phyloP scores from a whole-genome alignment of 2,329 filamentous ascomycete genomes.

The Pseudocercospora fuligena region DNA sequence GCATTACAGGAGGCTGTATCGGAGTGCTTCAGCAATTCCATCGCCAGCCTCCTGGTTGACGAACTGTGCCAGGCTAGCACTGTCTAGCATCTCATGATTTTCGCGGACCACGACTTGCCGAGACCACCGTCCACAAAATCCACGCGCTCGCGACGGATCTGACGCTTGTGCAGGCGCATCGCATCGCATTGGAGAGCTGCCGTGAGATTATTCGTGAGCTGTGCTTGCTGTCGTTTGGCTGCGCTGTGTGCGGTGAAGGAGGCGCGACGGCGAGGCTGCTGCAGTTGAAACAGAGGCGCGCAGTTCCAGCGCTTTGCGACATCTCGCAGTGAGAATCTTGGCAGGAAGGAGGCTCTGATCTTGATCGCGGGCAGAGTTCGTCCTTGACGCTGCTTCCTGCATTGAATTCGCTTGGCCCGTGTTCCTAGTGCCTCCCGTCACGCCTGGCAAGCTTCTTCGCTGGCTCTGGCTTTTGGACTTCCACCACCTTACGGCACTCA shows the following conservation, averaged over 20 bases:
- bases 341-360: background rate
- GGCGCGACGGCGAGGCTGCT: constrained; percentile 4
- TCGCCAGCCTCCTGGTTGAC: background rate
- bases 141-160: constrained; percentile 6
- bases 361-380: constrained; percentile 4
- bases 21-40: constrained; percentile 1
- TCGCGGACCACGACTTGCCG: constrained; percentile 7
- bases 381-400: constrained; percentile 5
- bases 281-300: background rate
- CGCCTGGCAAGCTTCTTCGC: constrained; percentile 8
- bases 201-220: background rate
- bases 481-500: constrained; percentile 1
- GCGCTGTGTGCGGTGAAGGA: constrained; percentile 9
- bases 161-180: background rate
- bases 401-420: background rate
- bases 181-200: background rate
- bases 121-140: constrained; percentile 7
- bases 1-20: constrained; percentile 8
- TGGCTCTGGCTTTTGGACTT: constrained; percentile 12
- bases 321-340: background rate
- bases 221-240: background rate
- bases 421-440: constrained; percentile 6
- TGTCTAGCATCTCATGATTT: background rate
- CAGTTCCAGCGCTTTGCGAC: background rate
- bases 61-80: background rate